These are phyloP conservation scores for Tricladium varicosporioides DNA, from an alignment of 2,329 filamentous ascomycete genomes.

Conservation along the genomic window DNA sequence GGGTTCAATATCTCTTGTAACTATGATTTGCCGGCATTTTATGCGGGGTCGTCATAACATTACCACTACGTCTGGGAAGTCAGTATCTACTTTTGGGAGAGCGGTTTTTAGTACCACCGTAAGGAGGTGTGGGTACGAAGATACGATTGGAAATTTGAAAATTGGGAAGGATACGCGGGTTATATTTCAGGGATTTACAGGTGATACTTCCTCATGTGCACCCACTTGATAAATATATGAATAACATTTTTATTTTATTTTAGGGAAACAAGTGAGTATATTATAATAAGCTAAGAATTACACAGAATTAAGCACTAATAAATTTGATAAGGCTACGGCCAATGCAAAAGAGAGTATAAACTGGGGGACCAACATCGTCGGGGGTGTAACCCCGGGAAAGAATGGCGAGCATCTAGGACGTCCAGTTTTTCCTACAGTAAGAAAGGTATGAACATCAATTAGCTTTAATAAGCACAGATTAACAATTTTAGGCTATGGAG, in stretches of 20 bases:
- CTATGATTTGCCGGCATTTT: not conserved
- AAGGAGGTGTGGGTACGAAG: constrained; percentile 34
- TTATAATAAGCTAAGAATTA: not conserved
- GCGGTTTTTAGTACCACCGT: constrained; percentile 20
- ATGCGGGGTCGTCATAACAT: not conserved
- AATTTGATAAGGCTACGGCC: constrained; percentile 56
- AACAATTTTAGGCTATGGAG: constrained; percentile 56
- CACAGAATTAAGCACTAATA: not conserved
- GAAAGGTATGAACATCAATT: constrained; percentile 41
- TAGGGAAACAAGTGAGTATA: constrained; percentile 32
- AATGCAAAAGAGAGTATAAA: constrained; percentile 74
- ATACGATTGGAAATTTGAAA: constrained; percentile 64
- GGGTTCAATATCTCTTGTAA: not conserved
- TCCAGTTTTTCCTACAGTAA: constrained; percentile 68
- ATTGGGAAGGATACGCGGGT: constrained; percentile 66
- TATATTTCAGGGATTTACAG: constrained; percentile 71
- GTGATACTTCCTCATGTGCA: constrained; percentile 32
- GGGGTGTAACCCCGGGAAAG: constrained; percentile 71
- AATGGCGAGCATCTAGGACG: constrained; percentile 70
- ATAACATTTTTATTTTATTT: constrained; percentile 9
- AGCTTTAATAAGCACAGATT: not conserved
- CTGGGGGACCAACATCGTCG: constrained; percentile 79
- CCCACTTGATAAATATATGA: not conserved
- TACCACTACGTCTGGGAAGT: not conserved
- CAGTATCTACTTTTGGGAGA: not conserved